Percentiles rank a stretch among this genome's conserved stretches.
These are phyloP conservation scores for Globisporangium recalcitrans DNA, from an alignment of 352 stramenopile genomes.

Conservation along the genomic window DNA sequence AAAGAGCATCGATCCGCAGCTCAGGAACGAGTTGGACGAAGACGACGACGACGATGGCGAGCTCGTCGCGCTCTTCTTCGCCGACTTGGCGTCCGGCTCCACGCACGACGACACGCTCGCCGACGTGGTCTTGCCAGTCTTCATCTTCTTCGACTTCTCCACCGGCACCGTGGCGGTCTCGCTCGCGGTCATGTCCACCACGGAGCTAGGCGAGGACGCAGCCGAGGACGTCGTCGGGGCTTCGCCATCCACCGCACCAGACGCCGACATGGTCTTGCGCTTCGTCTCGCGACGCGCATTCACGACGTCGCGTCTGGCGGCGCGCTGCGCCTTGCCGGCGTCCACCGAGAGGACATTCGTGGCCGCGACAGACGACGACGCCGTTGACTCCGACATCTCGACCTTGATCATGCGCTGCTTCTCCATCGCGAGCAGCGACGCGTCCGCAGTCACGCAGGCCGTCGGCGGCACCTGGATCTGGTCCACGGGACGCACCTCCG, in stretches of 20 bases:
- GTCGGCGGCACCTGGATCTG: slow-evolving; percentile 52
- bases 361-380: neutral
- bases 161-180: slow-evolving; percentile 16
- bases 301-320: slow-evolving; percentile 52
- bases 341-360: slow-evolving; percentile 5
- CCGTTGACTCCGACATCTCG: slow-evolving; percentile 23
- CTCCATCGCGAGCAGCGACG: slow-evolving; percentile 21
- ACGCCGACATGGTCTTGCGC: slow-evolving; percentile 49
- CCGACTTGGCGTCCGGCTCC: slow-evolving; percentile 3
- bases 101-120: slow-evolving; percentile 20
- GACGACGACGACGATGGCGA: slow-evolving; percentile 16
- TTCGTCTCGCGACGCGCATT: slow-evolving; percentile 69
- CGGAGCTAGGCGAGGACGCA: slow-evolving; percentile 3
- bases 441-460: slow-evolving; percentile 13
- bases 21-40: slow-evolving; percentile 16
- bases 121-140: slow-evolving; percentile 55
- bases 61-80: slow-evolving; percentile 10
- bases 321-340: slow-evolving; percentile 59
- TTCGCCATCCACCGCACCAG: neutral
- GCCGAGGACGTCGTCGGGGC: neutral
- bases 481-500: slow-evolving; percentile 44
- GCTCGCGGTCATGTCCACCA: slow-evolving; percentile 10
- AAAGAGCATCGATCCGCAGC: slow-evolving; percentile 22
- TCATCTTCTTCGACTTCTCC: slow-evolving; percentile 69
- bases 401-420: slow-evolving; percentile 61